Evolutionary conservation across 1,139 yeast species (phyloP), one percentile per base, ranked within the genome.

Genomic region (Suhomyces choctaworum): DNA sequence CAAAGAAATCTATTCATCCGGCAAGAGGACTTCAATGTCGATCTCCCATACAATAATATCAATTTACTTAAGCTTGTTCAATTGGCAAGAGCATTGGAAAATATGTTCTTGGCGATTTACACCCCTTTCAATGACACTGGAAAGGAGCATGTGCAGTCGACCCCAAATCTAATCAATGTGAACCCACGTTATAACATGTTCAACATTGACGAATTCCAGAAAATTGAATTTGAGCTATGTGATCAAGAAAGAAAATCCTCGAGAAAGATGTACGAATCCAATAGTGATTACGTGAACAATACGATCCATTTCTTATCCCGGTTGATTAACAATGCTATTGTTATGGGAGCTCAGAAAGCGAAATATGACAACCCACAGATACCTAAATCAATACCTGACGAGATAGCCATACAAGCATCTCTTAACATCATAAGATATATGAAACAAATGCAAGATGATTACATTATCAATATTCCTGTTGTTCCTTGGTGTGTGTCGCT

Each of bases 1-100:
- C 66, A 67, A 7, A 52, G 70, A 4, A 65, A 68, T 4, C 37
- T 66, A 31, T 58, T 64, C 25, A 50, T 63, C 32, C 56, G 60
- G 31, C 55, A 60, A 22, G 62, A 61, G 13, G 73, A 67, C 41
- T 64, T 63, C 34, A 62, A 65, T 17, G 47, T 62, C 22, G 59
- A 54, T 22, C 42, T 57, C 23, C 58, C 66, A 5, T 40, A 50
- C 40, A 42, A 48, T 22, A 54, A 56, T 41, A 47, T 50, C 20
- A 48, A 51, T 31, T 46, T 65, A 19, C 43, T 55, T 11, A 50
- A 54, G 14, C 45, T 66, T 29, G 58, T 60, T 11, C 54, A 58
- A 25, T 47, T 58, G 26, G 63, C 67, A 23, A 38, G 47, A 15
- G 44, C 51, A 10, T 47, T 64, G 26, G 71, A 66, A 36, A 50